phyloP scores from a whole-genome alignment of 805 yeast genomes.

The Candida coleopterorum region DNA sequence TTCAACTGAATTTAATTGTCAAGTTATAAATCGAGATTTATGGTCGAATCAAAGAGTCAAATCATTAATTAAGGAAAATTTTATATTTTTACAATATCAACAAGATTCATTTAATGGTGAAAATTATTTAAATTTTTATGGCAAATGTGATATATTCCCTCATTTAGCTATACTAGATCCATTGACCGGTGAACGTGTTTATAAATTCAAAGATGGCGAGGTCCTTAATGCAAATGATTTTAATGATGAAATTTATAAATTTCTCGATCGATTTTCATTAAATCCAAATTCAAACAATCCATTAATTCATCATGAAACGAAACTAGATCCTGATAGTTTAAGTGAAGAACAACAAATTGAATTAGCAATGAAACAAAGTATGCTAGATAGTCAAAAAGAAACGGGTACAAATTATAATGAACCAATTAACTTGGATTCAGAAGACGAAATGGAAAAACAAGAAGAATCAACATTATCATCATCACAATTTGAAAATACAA shows the following conservation, averaged over 20 bases:
- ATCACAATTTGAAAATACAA: slow-evolving; percentile 8
- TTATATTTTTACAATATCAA: slow-evolving; percentile 82
- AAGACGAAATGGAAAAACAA: slow-evolving; percentile 10
- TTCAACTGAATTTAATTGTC: slow-evolving; percentile 78
- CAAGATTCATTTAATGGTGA: slow-evolving; percentile 71
- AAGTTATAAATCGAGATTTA: slow-evolving; percentile 84
- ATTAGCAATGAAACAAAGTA: slow-evolving; percentile 65
- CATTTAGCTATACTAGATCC: slow-evolving; percentile 93
- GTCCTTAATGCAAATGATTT: slow-evolving; percentile 60
- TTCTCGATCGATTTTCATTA: slow-evolving; percentile 60
- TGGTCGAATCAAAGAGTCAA: slow-evolving; percentile 76
- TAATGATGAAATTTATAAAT: slow-evolving; percentile 64
- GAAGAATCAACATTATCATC: slow-evolving; percentile 7
- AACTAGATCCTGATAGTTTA: slow-evolving; percentile 58
- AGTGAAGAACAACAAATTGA: slow-evolving; percentile 83
- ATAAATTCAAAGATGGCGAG: slow-evolving; percentile 61
- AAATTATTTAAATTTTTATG: slow-evolving; percentile 65
- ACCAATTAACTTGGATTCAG: slow-evolving; percentile 20
- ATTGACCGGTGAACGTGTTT: slow-evolving; percentile 86
- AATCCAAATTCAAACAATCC: slow-evolving; percentile 65
- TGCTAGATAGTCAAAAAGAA: slow-evolving; percentile 29
- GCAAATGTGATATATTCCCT: slow-evolving; percentile 62
- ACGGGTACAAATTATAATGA: slow-evolving; percentile 24
- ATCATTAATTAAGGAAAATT: slow-evolving; percentile 57
- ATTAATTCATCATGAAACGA: slow-evolving; percentile 52